phyloP scores from a whole-genome alignment of 2,329 filamentous ascomycete genomes.

The Penicillium paneum region DNA sequence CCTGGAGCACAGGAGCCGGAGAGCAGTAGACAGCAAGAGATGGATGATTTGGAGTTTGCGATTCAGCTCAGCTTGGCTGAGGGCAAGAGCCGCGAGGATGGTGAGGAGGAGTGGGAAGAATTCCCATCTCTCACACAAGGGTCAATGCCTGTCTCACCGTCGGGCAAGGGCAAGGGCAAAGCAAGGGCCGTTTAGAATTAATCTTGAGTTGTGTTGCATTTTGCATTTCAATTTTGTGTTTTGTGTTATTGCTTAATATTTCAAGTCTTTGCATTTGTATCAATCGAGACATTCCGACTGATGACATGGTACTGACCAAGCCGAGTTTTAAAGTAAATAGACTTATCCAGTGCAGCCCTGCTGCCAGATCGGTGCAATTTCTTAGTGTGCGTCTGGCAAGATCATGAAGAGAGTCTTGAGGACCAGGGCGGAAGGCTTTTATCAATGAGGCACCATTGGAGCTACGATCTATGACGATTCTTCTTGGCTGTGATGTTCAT shows the following conservation, averaged over 20 bases:
- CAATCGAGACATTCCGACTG: neutral
- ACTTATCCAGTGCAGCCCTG: too few species aligned
- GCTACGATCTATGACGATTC: neutral
- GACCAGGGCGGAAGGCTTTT: neutral
- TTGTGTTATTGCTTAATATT: neutral
- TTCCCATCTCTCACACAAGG: constrained; percentile 27
- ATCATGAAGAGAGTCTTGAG: constrained; percentile 15
- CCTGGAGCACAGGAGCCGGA: constrained; percentile 23
- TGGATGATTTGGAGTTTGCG: constrained; percentile 60
- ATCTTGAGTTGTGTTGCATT: neutral
- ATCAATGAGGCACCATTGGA: neutral
- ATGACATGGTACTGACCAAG: neutral
- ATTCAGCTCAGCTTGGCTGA: constrained; percentile 61
- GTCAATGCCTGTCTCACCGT: constrained; percentile 21
- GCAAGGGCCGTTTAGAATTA: constrained; percentile 18
- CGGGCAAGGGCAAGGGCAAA: constrained; percentile 36
- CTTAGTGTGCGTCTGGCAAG: too few species aligned
- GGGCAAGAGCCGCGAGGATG: constrained; percentile 48
- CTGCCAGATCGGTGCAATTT: too few species aligned
- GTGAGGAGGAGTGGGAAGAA: constrained; percentile 27
- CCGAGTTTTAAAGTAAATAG: neutral
- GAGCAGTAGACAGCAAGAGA: constrained; percentile 46
- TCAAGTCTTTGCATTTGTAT: neutral
- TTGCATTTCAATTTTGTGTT: neutral
- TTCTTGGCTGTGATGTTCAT: neutral